A percentile compares a stretch with the other conserved stretches of the same genome.
phyloP scores from a whole-genome alignment of 2,329 filamentous ascomycete species.

The Endothia cerciana region DNA sequence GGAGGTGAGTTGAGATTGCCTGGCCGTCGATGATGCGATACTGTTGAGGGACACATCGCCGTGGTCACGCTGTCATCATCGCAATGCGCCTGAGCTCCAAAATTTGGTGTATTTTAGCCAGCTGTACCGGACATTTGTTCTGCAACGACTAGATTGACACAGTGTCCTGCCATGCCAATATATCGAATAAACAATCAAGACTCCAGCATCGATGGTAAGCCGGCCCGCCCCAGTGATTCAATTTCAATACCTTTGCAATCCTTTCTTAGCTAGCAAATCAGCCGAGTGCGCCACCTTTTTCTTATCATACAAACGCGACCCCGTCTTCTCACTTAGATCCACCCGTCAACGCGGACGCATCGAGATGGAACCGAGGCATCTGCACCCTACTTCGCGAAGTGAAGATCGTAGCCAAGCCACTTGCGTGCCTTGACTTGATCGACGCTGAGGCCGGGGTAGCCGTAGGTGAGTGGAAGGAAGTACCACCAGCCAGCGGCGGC shows the following conservation, averaged over 20 bases:
- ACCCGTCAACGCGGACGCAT: not conserved
- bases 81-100: not conserved
- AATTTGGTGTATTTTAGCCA: not conserved
- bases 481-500: constrained; percentile 83
- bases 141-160: not conserved
- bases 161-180: not conserved
- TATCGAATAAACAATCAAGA: not conserved
- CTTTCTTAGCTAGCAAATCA: not conserved
- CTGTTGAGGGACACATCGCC: not conserved
- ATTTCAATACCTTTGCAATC: not conserved
- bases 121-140: not conserved
- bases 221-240: not conserved
- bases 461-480: constrained; percentile 95
- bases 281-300: not conserved
- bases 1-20: not conserved
- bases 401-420: constrained; percentile 96
- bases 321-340: not conserved
- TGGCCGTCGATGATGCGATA: not conserved
- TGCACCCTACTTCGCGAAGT: constrained; percentile 88
- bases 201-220: not conserved
- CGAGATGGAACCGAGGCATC: not conserved
- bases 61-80: not conserved
- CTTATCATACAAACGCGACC: not conserved
- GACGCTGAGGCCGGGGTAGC: constrained; percentile 83
- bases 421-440: constrained; percentile 81